These are phyloP conservation scores for Xerophyta viscosa DNA, from an alignment of 106 monocot species.

Conservation along the genomic window DNA sequence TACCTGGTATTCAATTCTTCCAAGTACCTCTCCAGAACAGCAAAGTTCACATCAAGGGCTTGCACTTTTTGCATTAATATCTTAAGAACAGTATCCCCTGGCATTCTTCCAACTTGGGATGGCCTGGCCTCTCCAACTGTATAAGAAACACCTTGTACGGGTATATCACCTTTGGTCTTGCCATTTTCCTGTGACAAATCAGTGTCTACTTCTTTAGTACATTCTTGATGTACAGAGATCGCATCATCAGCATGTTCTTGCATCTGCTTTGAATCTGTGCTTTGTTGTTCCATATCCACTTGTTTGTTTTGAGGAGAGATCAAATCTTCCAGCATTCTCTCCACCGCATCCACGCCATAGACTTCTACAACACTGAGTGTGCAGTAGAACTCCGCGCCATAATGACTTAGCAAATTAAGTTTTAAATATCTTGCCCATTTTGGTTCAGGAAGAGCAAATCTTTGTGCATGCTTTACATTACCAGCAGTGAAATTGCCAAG, in stretches of 20 bases:
- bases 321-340: slow-evolving; percentile 81
- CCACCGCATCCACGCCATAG: slow-evolving; percentile 87
- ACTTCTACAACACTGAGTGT: slow-evolving; percentile 77
- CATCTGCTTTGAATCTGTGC: slow-evolving; percentile 7
- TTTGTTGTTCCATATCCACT: slow-evolving; percentile 30
- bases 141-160: slow-evolving; percentile 22
- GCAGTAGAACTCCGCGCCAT: slow-evolving; percentile 84
- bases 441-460: slow-evolving; percentile 55
- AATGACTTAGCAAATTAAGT: slow-evolving; percentile 62
- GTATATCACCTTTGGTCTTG: slow-evolving; percentile 19
- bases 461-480: slow-evolving; percentile 70
- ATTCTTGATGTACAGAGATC: slow-evolving; percentile 18
- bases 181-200: slow-evolving; percentile 22
- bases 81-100: slow-evolving; percentile 81
- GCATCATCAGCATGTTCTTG: slow-evolving; percentile 18
- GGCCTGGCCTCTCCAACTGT: slow-evolving; percentile 21
- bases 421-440: slow-evolving; percentile 82
- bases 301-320: slow-evolving; percentile 43
- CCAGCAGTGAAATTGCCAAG: slow-evolving; percentile 63
- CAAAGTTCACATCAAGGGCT: slow-evolving; percentile 66
- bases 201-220: slow-evolving; percentile 11
- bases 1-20: slow-evolving; percentile 75
- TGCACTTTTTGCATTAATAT: slow-evolving; percentile 85
- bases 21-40: slow-evolving; percentile 73
- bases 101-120: slow-evolving; percentile 61